Evolutionary conservation across 2,329 filamentous ascomycete genomes (phyloP), one percentile per base, ranked within the genome.

Genomic region (Colletotrichum sp.): DNA sequence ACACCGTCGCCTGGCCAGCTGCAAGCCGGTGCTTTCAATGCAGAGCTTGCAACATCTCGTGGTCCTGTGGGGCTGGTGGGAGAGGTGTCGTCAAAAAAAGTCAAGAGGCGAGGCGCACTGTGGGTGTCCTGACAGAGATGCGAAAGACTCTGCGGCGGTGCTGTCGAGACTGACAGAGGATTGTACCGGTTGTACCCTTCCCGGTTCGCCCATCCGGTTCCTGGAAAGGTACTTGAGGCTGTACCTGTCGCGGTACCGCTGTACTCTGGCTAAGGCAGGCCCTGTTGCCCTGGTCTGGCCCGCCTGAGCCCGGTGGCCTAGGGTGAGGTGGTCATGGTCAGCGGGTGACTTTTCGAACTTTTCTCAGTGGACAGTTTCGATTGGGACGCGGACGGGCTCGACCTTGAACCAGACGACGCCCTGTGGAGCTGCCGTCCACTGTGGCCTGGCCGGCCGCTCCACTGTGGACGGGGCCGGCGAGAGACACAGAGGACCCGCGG

Each of bases 341-440:
- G 70, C 73, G 73, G 74, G 64, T 76, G 74, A 76, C 74, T 76
- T 74, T 76, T 76, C 44, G 74, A 76, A 69, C 70, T 76, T 76
- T 76, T 76, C 73, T 73, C 74, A 76, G 74, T 74, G 74, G 70
- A 76, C 70, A 69, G 70, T 76, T 76, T 76, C 73, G 57, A 73
- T 76, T 76, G 73, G 70, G 73, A 72, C 70, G 64, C 44, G 49
- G 70, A 49, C 73, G 64, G 73, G 73, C 73, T 73, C 64, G 59
- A 69, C 73, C 70, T 60, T 65, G 73, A 65, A 73, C 73, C 73
- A 73, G 59, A 69, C 26, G 39, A 59, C 44, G 70, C 70, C 64
- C 34, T 68, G 73, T 73, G 73, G 73, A 73, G 49, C 57, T 26
- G 15, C 57, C 69, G 57, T 68, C 73, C 64, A 73, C 34, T 59